A percentile compares a stretch with the other conserved stretches of the same genome.
Conservation (phyloP, 2,329 filamentous ascomycete species). For the Escovopsis sp. region DNA sequence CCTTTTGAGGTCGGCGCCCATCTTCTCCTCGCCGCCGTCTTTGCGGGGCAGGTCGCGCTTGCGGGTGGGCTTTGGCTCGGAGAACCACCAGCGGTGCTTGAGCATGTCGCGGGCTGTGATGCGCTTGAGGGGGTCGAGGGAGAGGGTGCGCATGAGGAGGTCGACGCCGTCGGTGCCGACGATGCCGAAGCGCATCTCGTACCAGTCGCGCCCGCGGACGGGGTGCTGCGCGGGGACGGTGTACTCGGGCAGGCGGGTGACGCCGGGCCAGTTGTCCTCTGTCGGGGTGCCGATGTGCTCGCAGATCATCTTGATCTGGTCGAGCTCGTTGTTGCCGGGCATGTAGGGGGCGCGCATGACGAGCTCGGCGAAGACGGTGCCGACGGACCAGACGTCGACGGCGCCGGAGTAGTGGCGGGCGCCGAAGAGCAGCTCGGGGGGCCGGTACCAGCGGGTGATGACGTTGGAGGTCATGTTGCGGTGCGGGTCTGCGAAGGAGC, state of each 20-base stretch:
- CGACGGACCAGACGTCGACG: constrained; percentile 90
- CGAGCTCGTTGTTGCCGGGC: constrained; percentile 69
- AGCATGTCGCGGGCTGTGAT: constrained; percentile 66
- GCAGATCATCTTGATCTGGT: constrained; percentile 74
- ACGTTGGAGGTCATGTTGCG: constrained; percentile 83
- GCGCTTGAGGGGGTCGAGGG: constrained; percentile 73
- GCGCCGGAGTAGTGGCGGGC: constrained; percentile 78
- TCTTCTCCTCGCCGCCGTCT: constrained; percentile 47
- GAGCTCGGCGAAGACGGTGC: constrained; percentile 85
- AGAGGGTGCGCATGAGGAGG: constrained; percentile 70
- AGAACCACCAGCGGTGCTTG: constrained; percentile 73
- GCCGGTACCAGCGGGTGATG: constrained; percentile 93
- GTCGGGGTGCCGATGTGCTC: constrained; percentile 78
- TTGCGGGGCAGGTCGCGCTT: constrained; percentile 73
- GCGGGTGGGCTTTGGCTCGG: constrained; percentile 66
- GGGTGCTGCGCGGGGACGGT: constrained; percentile 51
- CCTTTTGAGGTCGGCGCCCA: constrained; percentile 71
- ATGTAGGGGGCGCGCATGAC: constrained; percentile 72
- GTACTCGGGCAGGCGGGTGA: constrained; percentile 66
- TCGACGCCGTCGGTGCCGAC: constrained; percentile 75
- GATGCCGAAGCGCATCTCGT: constrained; percentile 62
- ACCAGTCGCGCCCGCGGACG: constrained; percentile 55
- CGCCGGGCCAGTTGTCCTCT: constrained; percentile 91
- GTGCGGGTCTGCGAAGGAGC: constrained; percentile 79
- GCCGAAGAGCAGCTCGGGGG: constrained; percentile 85